These are phyloP conservation scores for Sambucus nigra DNA, from an alignment of 129 eudicot genomes.

Conservation along the genomic window DNA sequence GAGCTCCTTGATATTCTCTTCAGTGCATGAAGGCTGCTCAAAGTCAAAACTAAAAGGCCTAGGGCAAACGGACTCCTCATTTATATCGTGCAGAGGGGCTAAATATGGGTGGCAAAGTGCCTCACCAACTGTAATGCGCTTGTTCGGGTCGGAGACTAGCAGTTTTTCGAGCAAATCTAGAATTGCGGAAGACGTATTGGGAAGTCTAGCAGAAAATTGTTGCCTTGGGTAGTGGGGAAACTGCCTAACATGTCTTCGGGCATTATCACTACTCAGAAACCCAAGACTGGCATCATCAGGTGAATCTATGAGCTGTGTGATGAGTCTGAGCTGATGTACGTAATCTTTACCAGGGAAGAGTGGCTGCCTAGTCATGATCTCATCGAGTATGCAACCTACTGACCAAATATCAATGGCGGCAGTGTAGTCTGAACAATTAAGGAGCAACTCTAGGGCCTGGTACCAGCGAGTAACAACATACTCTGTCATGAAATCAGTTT, in stretches of 20 bases:
- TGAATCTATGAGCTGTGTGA: constrained; percentile 62
- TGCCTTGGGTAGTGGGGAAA: constrained; percentile 57
- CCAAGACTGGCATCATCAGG: constrained; percentile 66
- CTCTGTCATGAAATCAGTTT: constrained; percentile 68
- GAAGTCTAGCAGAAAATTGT: constrained; percentile 37
- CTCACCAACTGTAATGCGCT: constrained; percentile 44
- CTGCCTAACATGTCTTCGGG: constrained; percentile 52
- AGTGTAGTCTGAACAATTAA: no score
- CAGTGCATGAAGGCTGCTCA: constrained; percentile 59
- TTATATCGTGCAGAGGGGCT: constrained; percentile 53
- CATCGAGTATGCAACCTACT: constrained; percentile 61
- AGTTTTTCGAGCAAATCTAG: constrained; percentile 48
- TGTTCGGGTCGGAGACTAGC: constrained; percentile 65
- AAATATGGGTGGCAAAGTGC: no score
- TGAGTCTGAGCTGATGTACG: constrained; percentile 58
- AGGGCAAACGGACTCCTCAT: constrained; percentile 52
- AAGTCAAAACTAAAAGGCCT: constrained; percentile 50
- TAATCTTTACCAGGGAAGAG: no score
- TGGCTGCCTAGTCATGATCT: constrained; percentile 54
- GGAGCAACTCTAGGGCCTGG: constrained; percentile 55
- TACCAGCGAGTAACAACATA: no score
- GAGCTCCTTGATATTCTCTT: constrained; percentile 56
- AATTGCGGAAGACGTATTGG: constrained; percentile 38
- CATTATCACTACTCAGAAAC: constrained; percentile 53
- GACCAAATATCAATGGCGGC: constrained; percentile 70